Conservation (phyloP, 140 eudicot genomes). For the Artemisia princeps region DNA sequence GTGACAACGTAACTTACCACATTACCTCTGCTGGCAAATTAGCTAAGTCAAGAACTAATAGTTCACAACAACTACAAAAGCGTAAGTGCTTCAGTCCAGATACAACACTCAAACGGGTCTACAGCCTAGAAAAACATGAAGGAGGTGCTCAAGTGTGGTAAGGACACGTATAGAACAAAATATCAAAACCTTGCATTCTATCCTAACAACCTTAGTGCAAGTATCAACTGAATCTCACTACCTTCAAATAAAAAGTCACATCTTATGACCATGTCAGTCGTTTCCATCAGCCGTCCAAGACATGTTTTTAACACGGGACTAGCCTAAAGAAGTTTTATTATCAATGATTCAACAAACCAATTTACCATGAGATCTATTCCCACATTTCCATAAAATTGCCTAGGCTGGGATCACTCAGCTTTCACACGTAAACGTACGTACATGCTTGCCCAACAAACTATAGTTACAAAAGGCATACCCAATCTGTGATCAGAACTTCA, state of each 20-base stretch:
- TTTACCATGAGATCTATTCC: too few relatives aligned
- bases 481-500: too few relatives aligned
- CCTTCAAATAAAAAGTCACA: not conserved
- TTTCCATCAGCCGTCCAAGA: not conserved
- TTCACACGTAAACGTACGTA: too few relatives aligned
- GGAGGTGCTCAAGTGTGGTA: not conserved
- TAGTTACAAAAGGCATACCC: too few relatives aligned
- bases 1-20: not conserved
- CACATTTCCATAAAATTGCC: too few relatives aligned
- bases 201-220: constrained; percentile 10
- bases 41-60: too few relatives aligned
- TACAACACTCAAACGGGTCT: not conserved
- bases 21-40: not conserved
- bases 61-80: not conserved
- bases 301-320: too few relatives aligned
- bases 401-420: too few relatives aligned
- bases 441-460: too few relatives aligned
- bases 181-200: constrained; percentile 5
- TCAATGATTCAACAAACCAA: too few relatives aligned
- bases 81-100: not conserved
- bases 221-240: constrained; percentile 1
- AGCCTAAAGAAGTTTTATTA: too few relatives aligned
- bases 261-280: not conserved
- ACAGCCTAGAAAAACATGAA: not conserved
- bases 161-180: not conserved